Base-by-base conservation (phyloP, 139 green algal genomes). In the Ettlia oleoabundans region DNA sequence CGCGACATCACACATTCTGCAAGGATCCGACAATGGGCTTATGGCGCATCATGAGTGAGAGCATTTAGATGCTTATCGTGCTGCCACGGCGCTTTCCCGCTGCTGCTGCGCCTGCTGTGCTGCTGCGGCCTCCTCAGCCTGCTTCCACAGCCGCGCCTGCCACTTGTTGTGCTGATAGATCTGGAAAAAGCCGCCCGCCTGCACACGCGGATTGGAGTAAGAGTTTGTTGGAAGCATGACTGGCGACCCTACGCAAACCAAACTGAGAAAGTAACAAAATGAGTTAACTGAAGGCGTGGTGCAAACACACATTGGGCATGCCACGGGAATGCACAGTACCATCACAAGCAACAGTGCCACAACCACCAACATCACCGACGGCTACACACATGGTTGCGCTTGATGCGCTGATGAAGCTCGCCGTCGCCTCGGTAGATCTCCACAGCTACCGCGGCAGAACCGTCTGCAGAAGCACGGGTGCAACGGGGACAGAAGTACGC, bases 81-180 rank as follows among this genome's bases (percentile, higher is more conserved):
- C 47, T 10, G 47, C 47, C 24, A 33, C 62, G 62, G 4, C 62
- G 62, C 62, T 5, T 71, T 32, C 32, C 32, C 21, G 64, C 30
- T 33, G 67, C 67, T 64, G 43, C 71, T 65, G 71, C 71, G 26
- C 9, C 47, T 62, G 42, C 69, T 32, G 71, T 51, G 71, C 72
- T 37, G 79, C 76, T 42, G 82, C 84, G 47, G 63, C 69, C 63
- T 83, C 37, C 77, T 86, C 38, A 41, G 78, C 83, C 78, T 88
- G 67, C 78, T 85, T 82, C 62, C 83, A 51, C 51, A 85, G 85
- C 63, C 78, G 87, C 0, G 82, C 61, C 22, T 80, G 65, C 91
- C 92, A 96, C 85, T 96, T 96, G 85, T 96, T 96, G 64, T 86
- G 82, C 74, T 96, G 75, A 58, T 81, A 81, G 0, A 82, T 26